Conservation (phyloP, 2,329 filamentous ascomycete species). For the Mariannaea sp. region DNA sequence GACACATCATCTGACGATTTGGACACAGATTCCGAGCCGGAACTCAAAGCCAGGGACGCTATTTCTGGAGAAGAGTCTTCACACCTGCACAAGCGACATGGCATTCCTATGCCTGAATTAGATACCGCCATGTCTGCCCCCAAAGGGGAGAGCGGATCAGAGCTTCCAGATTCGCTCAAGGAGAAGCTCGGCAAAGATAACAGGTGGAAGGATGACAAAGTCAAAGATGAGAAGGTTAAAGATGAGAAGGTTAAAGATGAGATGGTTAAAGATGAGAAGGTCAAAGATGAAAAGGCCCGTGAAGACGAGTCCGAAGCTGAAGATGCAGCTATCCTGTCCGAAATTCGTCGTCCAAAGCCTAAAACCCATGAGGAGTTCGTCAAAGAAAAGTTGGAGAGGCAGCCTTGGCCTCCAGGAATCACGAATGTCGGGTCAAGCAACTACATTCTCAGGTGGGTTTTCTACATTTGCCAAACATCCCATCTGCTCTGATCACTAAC, state of each 20-base stretch:
- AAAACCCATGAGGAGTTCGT: conserved; percentile 61
- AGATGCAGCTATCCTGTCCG: conserved; percentile 8
- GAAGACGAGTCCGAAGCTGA: conserved; percentile 14
- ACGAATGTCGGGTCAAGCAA: conserved; percentile 48
- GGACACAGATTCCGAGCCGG: conserved; percentile 11
- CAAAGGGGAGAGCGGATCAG: conserved; percentile 35
- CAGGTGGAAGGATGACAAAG: conserved; percentile 17
- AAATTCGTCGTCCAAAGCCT: conserved; percentile 41
- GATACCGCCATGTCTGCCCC: conserved; percentile 28
- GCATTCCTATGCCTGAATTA: conserved; percentile 35
- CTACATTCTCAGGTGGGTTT: conserved; percentile 67
- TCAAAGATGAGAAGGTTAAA: conserved; percentile 12
- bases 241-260: conserved; percentile 37
- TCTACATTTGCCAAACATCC: neutral
- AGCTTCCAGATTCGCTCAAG: conserved; percentile 42
- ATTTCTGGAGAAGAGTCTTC: conserved; percentile 9
- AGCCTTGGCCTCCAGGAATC: conserved; percentile 57
- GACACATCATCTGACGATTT: neutral
- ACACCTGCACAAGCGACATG: conserved; percentile 26
- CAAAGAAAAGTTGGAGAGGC: conserved; percentile 47
- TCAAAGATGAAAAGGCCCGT: conserved; percentile 16
- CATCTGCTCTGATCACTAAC: conserved; percentile 27
- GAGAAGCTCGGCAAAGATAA: conserved; percentile 36
- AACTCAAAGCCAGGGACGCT: conserved; percentile 6
- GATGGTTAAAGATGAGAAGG: conserved; percentile 28